Evolutionary conservation across 2,329 filamentous ascomycete genomes (phyloP).

Genomic region (Coniochaeta sp.): DNA sequence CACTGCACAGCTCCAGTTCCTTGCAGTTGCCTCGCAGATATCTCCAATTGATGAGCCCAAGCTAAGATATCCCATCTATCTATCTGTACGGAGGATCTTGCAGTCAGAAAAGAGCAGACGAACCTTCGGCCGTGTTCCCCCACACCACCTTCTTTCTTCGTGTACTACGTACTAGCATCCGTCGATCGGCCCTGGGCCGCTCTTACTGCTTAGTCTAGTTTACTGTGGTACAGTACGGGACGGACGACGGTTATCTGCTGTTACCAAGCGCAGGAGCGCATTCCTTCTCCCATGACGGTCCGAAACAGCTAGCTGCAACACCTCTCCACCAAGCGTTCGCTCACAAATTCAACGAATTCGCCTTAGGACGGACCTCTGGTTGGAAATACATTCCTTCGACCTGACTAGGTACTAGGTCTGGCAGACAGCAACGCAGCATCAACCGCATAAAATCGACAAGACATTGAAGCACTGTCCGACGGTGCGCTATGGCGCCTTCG

Average conservation of each 20-base stretch:
- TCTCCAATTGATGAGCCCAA: background rate
- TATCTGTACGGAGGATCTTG: background rate
- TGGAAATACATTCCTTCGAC: background rate
- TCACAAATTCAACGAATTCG: background rate
- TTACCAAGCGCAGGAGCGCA: background rate
- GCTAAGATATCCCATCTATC: background rate
- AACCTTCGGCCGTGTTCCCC: background rate
- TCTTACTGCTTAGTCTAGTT: background rate
- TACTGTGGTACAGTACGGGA: too few relatives aligned
- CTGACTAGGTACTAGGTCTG: background rate
- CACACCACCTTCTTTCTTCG: background rate
- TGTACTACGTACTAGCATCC: too few relatives aligned
- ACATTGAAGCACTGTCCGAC: background rate
- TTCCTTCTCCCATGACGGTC: background rate
- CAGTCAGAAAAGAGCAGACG: background rate
- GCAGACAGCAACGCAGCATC: background rate
- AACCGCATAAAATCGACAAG: background rate
- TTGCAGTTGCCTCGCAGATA: background rate
- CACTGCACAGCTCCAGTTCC: background rate
- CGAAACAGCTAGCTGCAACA: background rate
- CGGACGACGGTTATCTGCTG: background rate
- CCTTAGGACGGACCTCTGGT: background rate
- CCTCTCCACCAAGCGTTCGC: background rate
- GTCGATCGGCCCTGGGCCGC: background rate
- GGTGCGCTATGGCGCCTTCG: constrained; percentile 43